Conservation (phyloP, 805 yeast species). For the Metschnikowia gelsemii region DNA sequence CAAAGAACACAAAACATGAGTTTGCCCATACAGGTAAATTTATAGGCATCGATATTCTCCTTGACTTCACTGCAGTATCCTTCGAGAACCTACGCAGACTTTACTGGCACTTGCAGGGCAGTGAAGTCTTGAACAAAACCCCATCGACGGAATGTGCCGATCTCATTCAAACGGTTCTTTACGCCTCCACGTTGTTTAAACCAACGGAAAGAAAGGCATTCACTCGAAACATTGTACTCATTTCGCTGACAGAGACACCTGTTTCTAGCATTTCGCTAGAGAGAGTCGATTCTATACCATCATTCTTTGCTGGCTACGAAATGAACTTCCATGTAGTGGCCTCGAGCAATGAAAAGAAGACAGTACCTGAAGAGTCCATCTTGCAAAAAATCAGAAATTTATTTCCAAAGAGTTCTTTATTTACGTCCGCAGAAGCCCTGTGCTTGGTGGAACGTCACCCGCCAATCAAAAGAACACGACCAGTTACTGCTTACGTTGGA, state of each 20-base stretch:
- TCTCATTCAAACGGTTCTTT: slow-evolving; percentile 31
- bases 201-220: slow-evolving; percentile 32
- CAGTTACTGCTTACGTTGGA: slow-evolving; percentile 49
- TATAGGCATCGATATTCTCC: slow-evolving; percentile 17
- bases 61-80: slow-evolving; percentile 23
- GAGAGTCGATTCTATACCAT: slow-evolving; percentile 10
- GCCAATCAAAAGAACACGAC: slow-evolving; percentile 42
- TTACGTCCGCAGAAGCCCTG: slow-evolving; percentile 8
- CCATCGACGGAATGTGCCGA: slow-evolving; percentile 17
- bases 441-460: slow-evolving; percentile 18
- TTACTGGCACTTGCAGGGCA: slow-evolving; percentile 1
- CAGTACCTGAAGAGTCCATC: background rate
- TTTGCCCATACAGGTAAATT: slow-evolving; percentile 17
- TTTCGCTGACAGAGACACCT: slow-evolving; percentile 25
- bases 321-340: slow-evolving; percentile 14
- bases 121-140: slow-evolving; percentile 13
- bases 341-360: background rate
- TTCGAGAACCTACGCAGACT: slow-evolving; percentile 20
- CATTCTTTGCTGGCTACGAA: slow-evolving; percentile 11
- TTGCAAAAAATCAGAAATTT: background rate
- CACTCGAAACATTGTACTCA: slow-evolving; percentile 36
- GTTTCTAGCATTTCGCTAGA: slow-evolving; percentile 6
- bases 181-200: slow-evolving; percentile 36
- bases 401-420: slow-evolving; percentile 5
- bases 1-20: slow-evolving; percentile 20